phyloP scores from a whole-genome alignment of 2,329 filamentous ascomycete species.

The Aureobasidium sp. region DNA sequence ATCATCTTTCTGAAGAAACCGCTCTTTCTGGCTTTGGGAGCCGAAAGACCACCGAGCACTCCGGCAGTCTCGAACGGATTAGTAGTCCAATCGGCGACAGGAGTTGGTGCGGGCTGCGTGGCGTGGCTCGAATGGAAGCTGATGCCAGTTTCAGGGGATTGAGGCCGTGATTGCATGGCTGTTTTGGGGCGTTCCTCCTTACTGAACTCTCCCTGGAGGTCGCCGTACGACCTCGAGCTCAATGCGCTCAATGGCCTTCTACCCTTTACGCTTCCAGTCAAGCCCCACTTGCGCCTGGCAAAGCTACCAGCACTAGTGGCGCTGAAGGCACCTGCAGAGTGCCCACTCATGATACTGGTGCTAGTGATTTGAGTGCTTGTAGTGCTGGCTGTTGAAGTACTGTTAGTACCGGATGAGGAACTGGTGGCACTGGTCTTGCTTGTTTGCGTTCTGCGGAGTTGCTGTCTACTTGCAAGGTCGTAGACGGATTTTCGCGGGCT shows the following conservation, averaged over 20 bases:
- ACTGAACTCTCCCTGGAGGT: slow-evolving; percentile 12
- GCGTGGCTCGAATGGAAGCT: slow-evolving; percentile 81
- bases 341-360: slow-evolving; percentile 87
- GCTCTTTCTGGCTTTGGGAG: slow-evolving; percentile 65
- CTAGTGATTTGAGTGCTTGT: slow-evolving; percentile 71
- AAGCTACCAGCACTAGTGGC: slow-evolving; percentile 93
- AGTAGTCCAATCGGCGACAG: slow-evolving; percentile 56
- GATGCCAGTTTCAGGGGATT: slow-evolving; percentile 25
- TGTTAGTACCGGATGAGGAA: slow-evolving; percentile 52
- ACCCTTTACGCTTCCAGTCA: slow-evolving; percentile 33
- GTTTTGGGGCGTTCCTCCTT: slow-evolving; percentile 10
- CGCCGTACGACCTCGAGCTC: slow-evolving; percentile 18
- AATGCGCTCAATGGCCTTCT: slow-evolving; percentile 19
- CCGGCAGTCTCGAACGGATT: slow-evolving; percentile 58
- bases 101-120: slow-evolving; percentile 54
- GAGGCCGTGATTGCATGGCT: slow-evolving; percentile 12
- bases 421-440: slow-evolving; percentile 81
- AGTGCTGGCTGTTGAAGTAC: slow-evolving; percentile 52
- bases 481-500: slow-evolving; percentile 65
- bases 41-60: slow-evolving; percentile 68
- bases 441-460: slow-evolving; percentile 73
- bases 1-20: slow-evolving; percentile 96
- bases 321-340: slow-evolving; percentile 84
- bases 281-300: slow-evolving; percentile 61
- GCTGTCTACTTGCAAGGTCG: slow-evolving; percentile 59